A percentile compares a stretch with the other conserved stretches of the same genome.
phyloP scores from a whole-genome alignment of 768 basidiomycete genomes.

The Serpula lacrymans region DNA sequence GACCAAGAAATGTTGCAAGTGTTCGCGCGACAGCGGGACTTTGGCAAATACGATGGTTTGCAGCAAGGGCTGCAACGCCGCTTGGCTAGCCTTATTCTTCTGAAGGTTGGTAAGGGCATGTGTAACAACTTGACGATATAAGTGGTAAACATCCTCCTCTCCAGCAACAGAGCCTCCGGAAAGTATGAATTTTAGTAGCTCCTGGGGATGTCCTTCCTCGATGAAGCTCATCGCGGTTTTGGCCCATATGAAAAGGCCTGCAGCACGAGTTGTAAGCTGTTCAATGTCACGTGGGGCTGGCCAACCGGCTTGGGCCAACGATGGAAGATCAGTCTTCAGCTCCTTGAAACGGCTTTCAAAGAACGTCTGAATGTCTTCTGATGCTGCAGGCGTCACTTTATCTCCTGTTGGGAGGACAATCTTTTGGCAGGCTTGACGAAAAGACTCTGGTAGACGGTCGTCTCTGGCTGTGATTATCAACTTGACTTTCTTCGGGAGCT shows the following conservation, averaged over 20 bases:
- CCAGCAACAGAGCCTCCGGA: too few species aligned
- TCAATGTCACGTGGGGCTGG: slow-evolving; percentile 14
- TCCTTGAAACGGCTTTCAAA: slow-evolving; percentile 11
- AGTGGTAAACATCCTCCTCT: too few species aligned
- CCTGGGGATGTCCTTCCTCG: too few species aligned
- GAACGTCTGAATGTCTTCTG: slow-evolving; percentile 21
- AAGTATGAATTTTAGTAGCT: too few species aligned
- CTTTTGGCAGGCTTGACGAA: slow-evolving; percentile 8
- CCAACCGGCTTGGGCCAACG: too few species aligned
- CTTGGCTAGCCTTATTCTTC: not conserved
- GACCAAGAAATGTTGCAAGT: not conserved
- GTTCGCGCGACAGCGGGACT: not conserved
- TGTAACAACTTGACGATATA: too few species aligned
- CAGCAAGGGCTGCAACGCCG: not conserved
- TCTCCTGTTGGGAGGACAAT: slow-evolving; percentile 17
- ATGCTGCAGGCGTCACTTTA: slow-evolving; percentile 11
- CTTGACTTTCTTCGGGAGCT: slow-evolving; percentile 17
- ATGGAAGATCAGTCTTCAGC: slow-evolving; percentile 9
- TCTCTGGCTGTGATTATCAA: slow-evolving; percentile 24
- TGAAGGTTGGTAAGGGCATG: too few species aligned
- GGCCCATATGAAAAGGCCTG: too few species aligned
- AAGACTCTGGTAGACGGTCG: slow-evolving; percentile 9
- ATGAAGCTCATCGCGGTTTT: slow-evolving; percentile 11
- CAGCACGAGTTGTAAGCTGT: slow-evolving; percentile 18
- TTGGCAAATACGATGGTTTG: not conserved